phyloP scores from a whole-genome alignment of 1,139 yeast species.

The Ogataea hybrid region DNA sequence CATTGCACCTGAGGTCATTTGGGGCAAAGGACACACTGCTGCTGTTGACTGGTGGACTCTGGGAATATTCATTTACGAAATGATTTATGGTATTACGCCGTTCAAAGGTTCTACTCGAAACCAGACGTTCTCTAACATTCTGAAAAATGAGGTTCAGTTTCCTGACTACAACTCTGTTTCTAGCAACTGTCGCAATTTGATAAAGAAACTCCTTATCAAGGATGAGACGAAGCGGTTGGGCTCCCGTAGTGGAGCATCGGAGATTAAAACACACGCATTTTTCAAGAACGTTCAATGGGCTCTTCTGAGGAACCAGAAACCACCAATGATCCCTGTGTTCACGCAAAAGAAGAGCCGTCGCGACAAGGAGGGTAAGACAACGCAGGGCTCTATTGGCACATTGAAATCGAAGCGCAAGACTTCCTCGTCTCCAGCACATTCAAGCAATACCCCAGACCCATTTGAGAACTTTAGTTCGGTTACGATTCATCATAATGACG shows the following conservation, averaged over 20 bases:
- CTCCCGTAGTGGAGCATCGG: conserved; percentile 91
- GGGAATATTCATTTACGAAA: conserved; percentile 87
- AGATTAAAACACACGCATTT: conserved; percentile 84
- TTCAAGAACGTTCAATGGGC: conserved; percentile 97
- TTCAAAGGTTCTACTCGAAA: conserved; percentile 89
- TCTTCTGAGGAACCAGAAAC: conserved; percentile 80
- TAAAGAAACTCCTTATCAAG: conserved; percentile 78
- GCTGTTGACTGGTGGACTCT: conserved; percentile 99
- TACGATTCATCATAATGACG: conserved; percentile 72
- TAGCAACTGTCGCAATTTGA: conserved; percentile 72
- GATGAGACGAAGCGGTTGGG: conserved; percentile 89
- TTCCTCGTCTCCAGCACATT: conserved; percentile 36
- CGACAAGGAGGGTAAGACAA: conserved; percentile 22
- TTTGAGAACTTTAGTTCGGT: conserved; percentile 87
- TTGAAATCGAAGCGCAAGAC: conserved; percentile 38
- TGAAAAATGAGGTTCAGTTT: conserved; percentile 80
- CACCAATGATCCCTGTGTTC: conserved; percentile 91
- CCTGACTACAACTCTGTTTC: conserved; percentile 47
- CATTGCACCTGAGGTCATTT: conserved; percentile 95
- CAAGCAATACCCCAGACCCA: conserved; percentile 56
- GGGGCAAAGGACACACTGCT: conserved; percentile 96
- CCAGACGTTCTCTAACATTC: conserved; percentile 81
- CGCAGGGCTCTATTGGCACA: conserved; percentile 31
- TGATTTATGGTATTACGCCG: conserved; percentile 95
- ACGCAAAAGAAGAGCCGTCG: conserved; percentile 41